Conservation (phyloP, 148 eudicot species). For the Rhododendron ovatum region DNA sequence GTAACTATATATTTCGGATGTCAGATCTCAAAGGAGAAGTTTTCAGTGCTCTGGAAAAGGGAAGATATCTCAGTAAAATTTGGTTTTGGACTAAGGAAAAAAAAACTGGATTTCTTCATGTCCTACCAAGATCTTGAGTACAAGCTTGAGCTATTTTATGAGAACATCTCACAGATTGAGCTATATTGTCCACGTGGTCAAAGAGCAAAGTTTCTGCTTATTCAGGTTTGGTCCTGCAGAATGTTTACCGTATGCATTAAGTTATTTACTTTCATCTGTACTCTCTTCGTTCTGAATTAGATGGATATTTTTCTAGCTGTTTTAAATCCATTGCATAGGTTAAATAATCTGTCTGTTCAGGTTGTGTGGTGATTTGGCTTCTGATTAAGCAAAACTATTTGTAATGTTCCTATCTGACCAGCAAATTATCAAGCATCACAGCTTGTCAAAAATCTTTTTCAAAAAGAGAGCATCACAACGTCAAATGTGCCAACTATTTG, state of each 20-base stretch:
- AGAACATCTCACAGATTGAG: conserved; percentile 51
- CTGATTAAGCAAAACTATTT: not conserved
- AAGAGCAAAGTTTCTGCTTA: conserved; percentile 34
- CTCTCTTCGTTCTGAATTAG: not conserved
- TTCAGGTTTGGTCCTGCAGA: conserved; percentile 37
- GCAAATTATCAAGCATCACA: not conserved
- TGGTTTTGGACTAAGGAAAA: conserved; percentile 9
- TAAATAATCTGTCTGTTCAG: not conserved
- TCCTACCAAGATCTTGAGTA: not conserved
- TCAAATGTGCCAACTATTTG: not conserved
- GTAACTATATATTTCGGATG: conserved; percentile 14
- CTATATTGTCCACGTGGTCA: conserved; percentile 29
- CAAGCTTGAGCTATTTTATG: conserved; percentile 36
- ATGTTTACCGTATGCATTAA: not conserved
- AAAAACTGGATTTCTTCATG: conserved; percentile 15
- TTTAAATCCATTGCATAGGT: not conserved
- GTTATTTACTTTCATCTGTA: not conserved
- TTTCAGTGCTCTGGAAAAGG: conserved; percentile 14
- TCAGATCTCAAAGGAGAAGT: conserved; percentile 15
- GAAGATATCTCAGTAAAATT: conserved; percentile 16
- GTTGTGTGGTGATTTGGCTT: not conserved
- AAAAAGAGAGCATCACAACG: not conserved
- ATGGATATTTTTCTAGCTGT: not conserved
- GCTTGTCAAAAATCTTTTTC: not conserved
- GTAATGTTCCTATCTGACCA: not conserved